Conservation (phyloP, 768 basidiomycete genomes). For the Boletus sp. region DNA sequence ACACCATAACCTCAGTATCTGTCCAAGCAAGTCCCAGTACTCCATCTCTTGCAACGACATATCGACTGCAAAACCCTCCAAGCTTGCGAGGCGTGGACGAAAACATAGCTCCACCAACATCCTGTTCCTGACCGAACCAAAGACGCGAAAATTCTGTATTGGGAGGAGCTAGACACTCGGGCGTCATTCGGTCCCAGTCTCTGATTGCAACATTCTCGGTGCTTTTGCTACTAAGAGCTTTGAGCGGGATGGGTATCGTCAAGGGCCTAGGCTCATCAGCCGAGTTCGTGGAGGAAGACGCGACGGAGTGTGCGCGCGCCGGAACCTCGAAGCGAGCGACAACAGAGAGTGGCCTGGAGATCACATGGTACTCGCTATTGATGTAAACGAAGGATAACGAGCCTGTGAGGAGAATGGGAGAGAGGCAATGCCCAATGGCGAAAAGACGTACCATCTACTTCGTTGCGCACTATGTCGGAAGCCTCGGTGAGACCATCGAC, state of each 20-base stretch:
- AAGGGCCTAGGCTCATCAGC: slow-evolving; percentile 30
- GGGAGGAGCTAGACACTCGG: slow-evolving; percentile 32
- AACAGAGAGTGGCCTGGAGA: slow-evolving; percentile 40
- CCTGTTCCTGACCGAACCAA: slow-evolving; percentile 23
- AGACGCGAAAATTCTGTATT: slow-evolving; percentile 20
- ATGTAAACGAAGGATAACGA: slow-evolving; percentile 36
- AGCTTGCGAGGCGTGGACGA: slow-evolving; percentile 11
- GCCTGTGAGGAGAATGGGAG: slow-evolving; percentile 17
- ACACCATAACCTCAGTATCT: slow-evolving; percentile 31
- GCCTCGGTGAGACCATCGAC: slow-evolving; percentile 46
- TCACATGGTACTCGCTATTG: slow-evolving; percentile 42
- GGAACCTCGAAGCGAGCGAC: slow-evolving; percentile 20
- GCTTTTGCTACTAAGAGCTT: slow-evolving; percentile 48
- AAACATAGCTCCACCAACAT: slow-evolving; percentile 14
- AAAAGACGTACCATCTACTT: slow-evolving; percentile 43
- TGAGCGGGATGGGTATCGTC: slow-evolving; percentile 66
- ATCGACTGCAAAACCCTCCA: slow-evolving; percentile 19
- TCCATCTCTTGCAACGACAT: slow-evolving; percentile 22
- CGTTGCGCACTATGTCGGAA: slow-evolving; percentile 42
- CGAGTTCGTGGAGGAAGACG: slow-evolving; percentile 21
- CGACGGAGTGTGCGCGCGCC: slow-evolving; percentile 10
- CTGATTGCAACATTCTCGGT: slow-evolving; percentile 39
- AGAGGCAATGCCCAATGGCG: neutral
- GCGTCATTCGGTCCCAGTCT: slow-evolving; percentile 17
- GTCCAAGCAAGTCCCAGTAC: slow-evolving; percentile 49